Evolutionary conservation across 306 rosid species (phyloP), one percentile per base, ranked within the genome.

Genomic region (Cercis canadensis): DNA sequence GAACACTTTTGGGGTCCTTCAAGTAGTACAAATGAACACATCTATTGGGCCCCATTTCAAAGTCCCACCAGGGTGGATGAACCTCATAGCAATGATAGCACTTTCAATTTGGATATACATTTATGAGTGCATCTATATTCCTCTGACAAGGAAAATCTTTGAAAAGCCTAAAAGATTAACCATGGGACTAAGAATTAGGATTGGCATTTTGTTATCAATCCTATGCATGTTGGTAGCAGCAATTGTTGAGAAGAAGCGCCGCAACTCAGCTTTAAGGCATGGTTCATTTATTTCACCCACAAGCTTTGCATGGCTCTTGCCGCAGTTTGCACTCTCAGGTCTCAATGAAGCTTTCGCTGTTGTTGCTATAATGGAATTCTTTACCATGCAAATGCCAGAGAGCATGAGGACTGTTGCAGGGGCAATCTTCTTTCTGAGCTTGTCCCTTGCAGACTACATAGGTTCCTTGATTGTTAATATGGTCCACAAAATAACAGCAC

Each of bases 11-110:
- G 98, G 92, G 0, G 78, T 90, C 36, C 88, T 92, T 65, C 97
- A 92, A 71, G 74, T 83, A 11, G 24, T 88, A 40, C 98, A 92
- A 45, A 77, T 83, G 62, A 54, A 83, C 8, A 79, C 92, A 49
- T 57, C 84, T 0, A 72, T 90, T 10, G 96, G 93, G n/a, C 8
- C 78, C 0, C 82, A 85, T 19, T 92, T 92, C 83, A 58, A 67
- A 16, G 46, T 90, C 66, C 92, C 96, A 46, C 88, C 96, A 8
- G 98, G 91, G 0, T 92, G 98, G 96, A 66, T 88, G 88, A 67
- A 55, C 34, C 13, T 88, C 10, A 39, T 34, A 55, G 67, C 92
- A 14, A 86, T 88, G 92, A n/a, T 88, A 65, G 50, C 96, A 3
- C 87, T 90, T 33, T 81, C 98, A n/a, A n/a, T 67, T 21, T 90